Evolutionary conservation across 2,329 filamentous ascomycete genomes (phyloP), one percentile per base, ranked within the genome.

Genomic region (Colletotrichum tofieldiae): DNA sequence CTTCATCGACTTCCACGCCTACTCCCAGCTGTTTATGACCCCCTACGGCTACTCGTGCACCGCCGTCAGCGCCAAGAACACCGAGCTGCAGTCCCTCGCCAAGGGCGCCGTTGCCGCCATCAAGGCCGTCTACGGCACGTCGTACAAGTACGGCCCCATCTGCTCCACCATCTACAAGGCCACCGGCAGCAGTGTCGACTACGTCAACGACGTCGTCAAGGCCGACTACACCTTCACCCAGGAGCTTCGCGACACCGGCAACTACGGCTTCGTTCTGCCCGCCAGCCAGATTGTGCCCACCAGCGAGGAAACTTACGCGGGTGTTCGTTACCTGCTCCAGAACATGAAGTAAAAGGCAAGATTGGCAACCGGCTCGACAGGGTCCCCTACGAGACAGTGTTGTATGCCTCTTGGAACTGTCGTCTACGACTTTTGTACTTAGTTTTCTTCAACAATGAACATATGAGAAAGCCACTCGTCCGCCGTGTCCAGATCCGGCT

Each of bases 111-210:
- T 86, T 20, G 81, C 84, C 2, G 90, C 89, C 29, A 88, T 92
- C 76, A 80, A 76, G 29, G 75, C 77, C 1, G 80, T 85, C 20
- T 80, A 85, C 66, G 84, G 84, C 29, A 79, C 79, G 12, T 66
- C 67, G 3, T 87, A 84, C 75, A 63, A 77, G 18, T 83, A 86
- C 56, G 87, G 88, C 0, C 86, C 89, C 2, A 87, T 90, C 73
- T 92, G 91, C 79, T 81, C 81, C 52, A 91, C 89, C 39, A 90
- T 92, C 74, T 92, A 92, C 79, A 84, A 88, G 74, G 87, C 89
- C 0, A 81, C 82, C 0, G 85, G 85, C 29, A 82, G 78, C 65
- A 84, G 82, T 56, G 83, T 85, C 29, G 86, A 88, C 77, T 87
- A 85, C 69, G 81, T 82, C 56, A 77, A 78, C 26, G 85, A 86